These are phyloP conservation scores for Priceomyces medius DNA, from an alignment of 805 yeast genomes.

Conservation along the genomic window DNA sequence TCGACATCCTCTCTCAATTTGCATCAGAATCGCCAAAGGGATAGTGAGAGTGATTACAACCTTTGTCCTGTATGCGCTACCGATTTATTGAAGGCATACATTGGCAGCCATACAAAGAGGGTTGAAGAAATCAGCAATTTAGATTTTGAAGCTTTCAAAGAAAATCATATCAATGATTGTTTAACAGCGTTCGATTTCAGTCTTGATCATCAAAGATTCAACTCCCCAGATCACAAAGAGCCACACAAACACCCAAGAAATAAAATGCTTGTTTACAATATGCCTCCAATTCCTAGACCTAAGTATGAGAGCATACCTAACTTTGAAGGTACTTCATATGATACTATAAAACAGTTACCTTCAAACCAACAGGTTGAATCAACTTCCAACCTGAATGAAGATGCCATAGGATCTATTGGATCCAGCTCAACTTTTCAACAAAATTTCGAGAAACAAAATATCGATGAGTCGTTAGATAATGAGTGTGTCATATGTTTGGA, in stretches of 20 bases:
- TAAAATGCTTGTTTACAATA: conserved; percentile 80
- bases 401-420: conserved; percentile 20
- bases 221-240: conserved; percentile 21
- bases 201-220: conserved; percentile 49
- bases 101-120: conserved; percentile 12
- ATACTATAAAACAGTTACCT: conserved; percentile 13
- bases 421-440: conserved; percentile 20
- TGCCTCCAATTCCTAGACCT: conserved; percentile 47
- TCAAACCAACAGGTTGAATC: neutral
- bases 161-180: conserved; percentile 71
- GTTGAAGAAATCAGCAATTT: conserved; percentile 14
- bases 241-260: conserved; percentile 44
- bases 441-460: conserved; percentile 12
- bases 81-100: conserved; percentile 25
- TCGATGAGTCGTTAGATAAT: conserved; percentile 41
- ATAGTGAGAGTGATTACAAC: conserved; percentile 29
- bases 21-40: conserved; percentile 12
- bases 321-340: conserved; percentile 16
- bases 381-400: conserved; percentile 1
- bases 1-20: conserved; percentile 20
- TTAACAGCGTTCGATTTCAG: conserved; percentile 68
- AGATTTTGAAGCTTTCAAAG: conserved; percentile 45
- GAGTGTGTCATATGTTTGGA: conserved; percentile 96
- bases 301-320: conserved; percentile 30
- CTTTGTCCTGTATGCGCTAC: conserved; percentile 43